phyloP scores from a whole-genome alignment of 2,329 filamentous ascomycete genomes.

The Rhynchosporium graminicola region DNA sequence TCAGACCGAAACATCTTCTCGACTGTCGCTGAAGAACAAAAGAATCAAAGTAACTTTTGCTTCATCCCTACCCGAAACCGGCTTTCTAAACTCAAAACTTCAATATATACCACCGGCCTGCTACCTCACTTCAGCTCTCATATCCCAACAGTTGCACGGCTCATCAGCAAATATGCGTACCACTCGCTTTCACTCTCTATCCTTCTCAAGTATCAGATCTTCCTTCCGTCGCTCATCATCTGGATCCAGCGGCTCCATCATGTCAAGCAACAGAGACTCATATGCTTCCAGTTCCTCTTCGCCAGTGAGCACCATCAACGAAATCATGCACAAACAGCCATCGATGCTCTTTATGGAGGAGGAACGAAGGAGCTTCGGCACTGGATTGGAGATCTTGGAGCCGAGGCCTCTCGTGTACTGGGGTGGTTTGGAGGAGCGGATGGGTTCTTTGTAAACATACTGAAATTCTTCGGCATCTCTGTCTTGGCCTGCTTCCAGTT shows the following conservation, averaged over 20 bases:
- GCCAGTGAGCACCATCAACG: slow-evolving; percentile 55
- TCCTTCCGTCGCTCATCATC: slow-evolving; percentile 54
- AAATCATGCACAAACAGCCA: slow-evolving; percentile 58
- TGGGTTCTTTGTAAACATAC: slow-evolving; percentile 40
- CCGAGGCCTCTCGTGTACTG: slow-evolving; percentile 64
- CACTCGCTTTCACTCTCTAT: slow-evolving; percentile 40
- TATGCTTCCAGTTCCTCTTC: slow-evolving; percentile 48
- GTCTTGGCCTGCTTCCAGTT: not conserved
- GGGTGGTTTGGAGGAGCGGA: slow-evolving; percentile 63
- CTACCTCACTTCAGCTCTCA: slow-evolving; percentile 6
- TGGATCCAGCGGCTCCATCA: slow-evolving; percentile 38
- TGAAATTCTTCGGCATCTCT: not conserved
- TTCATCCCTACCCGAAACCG: slow-evolving; percentile 8
- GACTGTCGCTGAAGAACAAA: not conserved
- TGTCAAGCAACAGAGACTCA: slow-evolving; percentile 40
- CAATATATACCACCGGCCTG: slow-evolving; percentile 5
- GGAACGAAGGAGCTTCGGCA: slow-evolving; percentile 54
- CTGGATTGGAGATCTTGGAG: slow-evolving; percentile 59
- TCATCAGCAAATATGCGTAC: slow-evolving; percentile 36
- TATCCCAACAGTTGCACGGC: slow-evolving; percentile 6
- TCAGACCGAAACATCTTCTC: slow-evolving; percentile 13
- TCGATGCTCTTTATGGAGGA: slow-evolving; percentile 59
- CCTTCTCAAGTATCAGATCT: slow-evolving; percentile 56
- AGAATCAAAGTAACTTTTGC: slow-evolving; percentile 15
- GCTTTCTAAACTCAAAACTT: slow-evolving; percentile 10